Conservation (phyloP, 768 basidiomycete genomes). For the Tricholomella constricta region DNA sequence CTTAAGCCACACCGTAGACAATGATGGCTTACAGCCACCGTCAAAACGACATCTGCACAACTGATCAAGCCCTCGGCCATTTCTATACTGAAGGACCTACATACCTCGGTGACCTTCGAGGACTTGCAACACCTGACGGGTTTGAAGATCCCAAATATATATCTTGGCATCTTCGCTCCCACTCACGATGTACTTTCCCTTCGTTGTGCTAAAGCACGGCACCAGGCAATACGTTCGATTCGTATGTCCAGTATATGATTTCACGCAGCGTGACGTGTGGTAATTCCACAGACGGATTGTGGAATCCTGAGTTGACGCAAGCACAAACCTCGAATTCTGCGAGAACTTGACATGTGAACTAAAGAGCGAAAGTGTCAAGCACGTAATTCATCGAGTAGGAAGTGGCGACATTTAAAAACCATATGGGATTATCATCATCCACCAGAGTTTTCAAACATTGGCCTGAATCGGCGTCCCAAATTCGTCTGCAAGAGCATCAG, state of each 20-base stretch:
- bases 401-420: slow-evolving; percentile 42
- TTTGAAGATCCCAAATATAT: slow-evolving; percentile 90
- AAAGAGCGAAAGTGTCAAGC: slow-evolving; percentile 8
- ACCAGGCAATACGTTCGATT: slow-evolving; percentile 86
- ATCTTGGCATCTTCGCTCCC: slow-evolving; percentile 91
- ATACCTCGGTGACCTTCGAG: slow-evolving; percentile 82
- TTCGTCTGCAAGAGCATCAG: slow-evolving; percentile 60
- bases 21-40: slow-evolving; percentile 61
- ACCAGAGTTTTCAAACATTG: slow-evolving; percentile 97
- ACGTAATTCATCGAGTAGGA: not conserved
- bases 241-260: slow-evolving; percentile 86
- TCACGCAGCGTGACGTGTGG: slow-evolving; percentile 86
- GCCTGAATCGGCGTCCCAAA: slow-evolving; percentile 97
- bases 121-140: slow-evolving; percentile 70
- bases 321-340: slow-evolving; percentile 87
- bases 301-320: slow-evolving; percentile 93
- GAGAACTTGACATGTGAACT: slow-evolving; percentile 91
- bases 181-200: slow-evolving; percentile 73
- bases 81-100: slow-evolving; percentile 4
- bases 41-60: slow-evolving; percentile 63
- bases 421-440: slow-evolving; percentile 95
- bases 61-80: not conserved
- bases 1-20: slow-evolving; percentile 7
- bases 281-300: slow-evolving; percentile 95
- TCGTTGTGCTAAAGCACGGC: slow-evolving; percentile 61